Conservation (phyloP, 805 yeast species). For the Zygoascus bituminiphila region DNA sequence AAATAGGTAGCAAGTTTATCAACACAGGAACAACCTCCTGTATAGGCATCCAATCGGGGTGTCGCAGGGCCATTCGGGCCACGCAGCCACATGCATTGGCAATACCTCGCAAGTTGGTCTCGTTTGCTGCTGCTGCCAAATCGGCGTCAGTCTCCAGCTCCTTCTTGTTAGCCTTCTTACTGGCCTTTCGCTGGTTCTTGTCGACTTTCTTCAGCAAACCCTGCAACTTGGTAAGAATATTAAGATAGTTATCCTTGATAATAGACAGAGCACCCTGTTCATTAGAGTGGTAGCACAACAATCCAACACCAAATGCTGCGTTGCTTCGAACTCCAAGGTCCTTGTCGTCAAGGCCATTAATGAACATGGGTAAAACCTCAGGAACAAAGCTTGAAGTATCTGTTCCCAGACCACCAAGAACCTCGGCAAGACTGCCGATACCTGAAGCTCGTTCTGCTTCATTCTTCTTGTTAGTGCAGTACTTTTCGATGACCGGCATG, state of each 20-base stretch:
- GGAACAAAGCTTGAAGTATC: constrained; percentile 54
- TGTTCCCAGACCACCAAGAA: constrained; percentile 63
- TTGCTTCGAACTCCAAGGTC: constrained; percentile 87
- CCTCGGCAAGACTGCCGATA: constrained; percentile 86
- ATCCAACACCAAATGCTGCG: constrained; percentile 93
- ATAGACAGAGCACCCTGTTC: constrained; percentile 34
- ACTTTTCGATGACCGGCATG: constrained; percentile 52
- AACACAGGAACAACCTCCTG: constrained; percentile 67
- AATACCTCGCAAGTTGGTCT: constrained; percentile 69
- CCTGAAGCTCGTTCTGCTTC: constrained; percentile 67
- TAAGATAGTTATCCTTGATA: constrained; percentile 54
- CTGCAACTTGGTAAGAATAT: constrained; percentile 58
- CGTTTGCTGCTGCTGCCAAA: constrained; percentile 44
- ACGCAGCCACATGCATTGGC: constrained; percentile 98
- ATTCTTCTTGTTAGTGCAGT: constrained; percentile 53
- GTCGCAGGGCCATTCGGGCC: constrained; percentile 76
- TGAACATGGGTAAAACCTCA: constrained; percentile 57
- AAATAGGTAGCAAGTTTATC: constrained; percentile 72
- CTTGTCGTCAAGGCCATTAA: constrained; percentile 61
- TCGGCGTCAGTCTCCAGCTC: constrained; percentile 38
- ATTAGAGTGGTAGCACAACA: constrained; percentile 47
- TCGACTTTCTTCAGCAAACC: constrained; percentile 73
- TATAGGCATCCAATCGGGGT: constrained; percentile 64
- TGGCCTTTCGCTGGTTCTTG: constrained; percentile 28
- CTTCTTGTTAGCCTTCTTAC: constrained; percentile 19